Base-by-base conservation (phyloP, 352 stramenopile genomes). In the Phytophthora cryptogea region DNA sequence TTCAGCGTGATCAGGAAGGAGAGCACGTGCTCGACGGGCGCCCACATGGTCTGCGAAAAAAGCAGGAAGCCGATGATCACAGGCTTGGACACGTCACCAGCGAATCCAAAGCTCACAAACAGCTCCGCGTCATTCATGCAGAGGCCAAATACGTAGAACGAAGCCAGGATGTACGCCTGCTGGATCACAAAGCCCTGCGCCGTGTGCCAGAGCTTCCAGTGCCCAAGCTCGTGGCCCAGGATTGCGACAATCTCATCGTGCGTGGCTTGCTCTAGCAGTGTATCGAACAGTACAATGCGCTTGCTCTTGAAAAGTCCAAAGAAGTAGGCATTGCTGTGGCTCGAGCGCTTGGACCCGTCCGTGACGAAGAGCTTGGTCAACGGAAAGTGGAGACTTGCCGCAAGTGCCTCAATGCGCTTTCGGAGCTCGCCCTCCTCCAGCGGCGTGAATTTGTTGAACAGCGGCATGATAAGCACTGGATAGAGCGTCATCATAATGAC, bases 291-390 rank as follows among this genome's bases (percentile, higher is more conserved):
- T 26, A 99, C 95, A 66, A 98, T 98, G 27, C 96, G 89, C 70
- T 99, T 98, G 76, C 94, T 98, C 63, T 97, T 98, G 65, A 97
- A 97, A 47, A 98, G 94, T n/a, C 97, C 97, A 47, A 86, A 95
- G 46, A 96, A 90, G 61, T 95, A 96, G 23, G 86, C 87, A 51
- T 95, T 96, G 53, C 80, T 93, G 76, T 98, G 94, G 59, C 80
- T 92, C 9, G 89, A 98, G 30, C 97, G 87, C 78, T 98, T 98
- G 17, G 93, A 98, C 33, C 96, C 97, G 76, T 99, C 97, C 70
- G 97, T 97, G 7, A 98, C 91, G 70, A 98, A 99, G 32, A 99
- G 82, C 68, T 99, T 98, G 11, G 95, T 98, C 44, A 99, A 78
- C 31, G 97, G 97, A 67, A 98, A 99, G 8, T 86, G 52, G 26